Evolutionary conservation across 2,329 filamentous ascomycete species (phyloP), one percentile per base, ranked within the genome.

Genomic region (Diplodia sapinea): DNA sequence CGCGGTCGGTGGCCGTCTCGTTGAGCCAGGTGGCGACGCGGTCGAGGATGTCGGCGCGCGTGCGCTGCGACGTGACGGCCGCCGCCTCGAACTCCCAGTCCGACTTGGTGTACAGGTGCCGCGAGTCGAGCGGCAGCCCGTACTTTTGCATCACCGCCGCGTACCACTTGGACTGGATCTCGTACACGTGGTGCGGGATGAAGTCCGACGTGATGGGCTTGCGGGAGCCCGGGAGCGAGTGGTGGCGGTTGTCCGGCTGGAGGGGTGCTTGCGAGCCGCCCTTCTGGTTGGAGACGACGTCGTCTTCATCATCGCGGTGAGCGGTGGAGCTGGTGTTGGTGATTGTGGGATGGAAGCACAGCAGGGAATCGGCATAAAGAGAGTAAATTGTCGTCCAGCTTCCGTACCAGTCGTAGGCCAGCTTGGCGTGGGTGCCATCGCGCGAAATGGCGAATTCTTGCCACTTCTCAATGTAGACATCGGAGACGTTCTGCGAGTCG

Each of bases 71-170:
- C 4, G 91, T 87, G 5, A 96, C 90, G 1, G 92, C 91, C 56
- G 93, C 92, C 0, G 92, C 91, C 77, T 95, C 94, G 77, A 96
- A 93, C 73, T 95, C 90, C 93, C 93, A 96, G 79, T 96, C 93
- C 36, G 90, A 93, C 80, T 96, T 96, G 40, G 92, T 90, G 78
- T 95, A 95, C 3, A 94, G 78, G 77, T 95, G 92, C 52, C 93
- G 87, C 71, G 87, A 91, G 78, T 96, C 93, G 8, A 96, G 85
- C 0, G 93, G 92, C 3, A 96, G 81, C 1, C 93, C 93, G 77
- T 94, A 96, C 73, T 87, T 88, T 77, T 96, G 92, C 71, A 92
- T 86, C 11, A 94, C 91, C 15, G 87, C 85, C 70, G 87, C 84
- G 80, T 96, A 96, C 91, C 91, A 96, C 68, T 89, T 84, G 56